These are phyloP conservation scores for Mycosphaerella sp. DNA, from an alignment of 2,329 filamentous ascomycete genomes.

Conservation along the genomic window DNA sequence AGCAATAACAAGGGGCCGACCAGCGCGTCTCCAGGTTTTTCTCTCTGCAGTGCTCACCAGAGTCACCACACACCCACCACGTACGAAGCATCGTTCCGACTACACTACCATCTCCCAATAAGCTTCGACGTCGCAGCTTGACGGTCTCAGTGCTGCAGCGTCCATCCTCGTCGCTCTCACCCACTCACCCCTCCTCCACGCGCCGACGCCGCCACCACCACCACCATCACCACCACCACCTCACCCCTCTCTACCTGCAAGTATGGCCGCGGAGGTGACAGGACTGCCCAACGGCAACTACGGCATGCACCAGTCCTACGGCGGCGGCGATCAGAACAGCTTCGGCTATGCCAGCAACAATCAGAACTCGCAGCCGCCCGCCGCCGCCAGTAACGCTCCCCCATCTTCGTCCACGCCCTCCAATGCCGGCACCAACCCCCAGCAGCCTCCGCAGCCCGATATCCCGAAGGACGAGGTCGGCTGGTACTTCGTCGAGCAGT, in stretches of 20 bases:
- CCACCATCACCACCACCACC: no score
- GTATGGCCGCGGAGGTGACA: constrained; percentile 39
- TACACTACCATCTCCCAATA: background rate
- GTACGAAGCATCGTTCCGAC: background rate
- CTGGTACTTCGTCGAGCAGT: constrained; percentile 99
- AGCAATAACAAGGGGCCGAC: no score
- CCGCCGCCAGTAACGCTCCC: constrained; percentile 19
- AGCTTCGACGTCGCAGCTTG: constrained; percentile 4
- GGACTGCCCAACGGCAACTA: constrained; percentile 46
- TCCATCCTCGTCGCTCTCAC: constrained; percentile 1
- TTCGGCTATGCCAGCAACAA: constrained; percentile 31
- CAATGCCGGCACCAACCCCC: constrained; percentile 18
- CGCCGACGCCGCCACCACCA: constrained; percentile 1
- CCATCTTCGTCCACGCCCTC: constrained; percentile 22
- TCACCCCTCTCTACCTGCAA: constrained; percentile 4
- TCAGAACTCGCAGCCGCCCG: constrained; percentile 25
- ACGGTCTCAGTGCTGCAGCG: background rate
- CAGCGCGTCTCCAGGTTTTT: background rate
- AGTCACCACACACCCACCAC: background rate
- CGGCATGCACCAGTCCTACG: constrained; percentile 38
- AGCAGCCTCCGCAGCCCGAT: constrained; percentile 30
- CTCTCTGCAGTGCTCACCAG: background rate
- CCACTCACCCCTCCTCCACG: background rate
- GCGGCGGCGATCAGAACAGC: constrained; percentile 31
- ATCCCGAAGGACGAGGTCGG: constrained; percentile 87